Evolutionary conservation across 23 red algal genomes (phyloP), one percentile per base, ranked within the genome.

Genomic region (Gracilaria vermiculophylla): DNA sequence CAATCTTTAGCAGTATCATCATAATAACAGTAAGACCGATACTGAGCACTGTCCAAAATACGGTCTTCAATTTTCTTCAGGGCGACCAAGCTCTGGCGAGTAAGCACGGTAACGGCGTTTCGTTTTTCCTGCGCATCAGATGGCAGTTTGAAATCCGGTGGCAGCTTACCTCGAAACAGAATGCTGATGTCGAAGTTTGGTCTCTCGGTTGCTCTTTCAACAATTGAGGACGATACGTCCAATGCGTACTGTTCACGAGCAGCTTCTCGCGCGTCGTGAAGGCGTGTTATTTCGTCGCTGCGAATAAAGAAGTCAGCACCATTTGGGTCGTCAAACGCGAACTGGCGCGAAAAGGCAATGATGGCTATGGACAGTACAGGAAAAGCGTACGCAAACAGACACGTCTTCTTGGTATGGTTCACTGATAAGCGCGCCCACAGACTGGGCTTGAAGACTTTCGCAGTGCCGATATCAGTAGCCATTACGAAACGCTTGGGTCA

Each of bases 341-440:
- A 69, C 41, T 73, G 48, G 32, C 74, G 42, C 53, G 87, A 50
- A 45, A 62, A 28, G 32, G 71, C 44, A 33, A 91, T 53, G 20
- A 91, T 70, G 32, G 31, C 74, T 5, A 81, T 42, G 56, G 74
- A 31, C 27, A 81, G 41, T 1, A 91, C 17, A 7, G 87, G 87
- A 39, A 91, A 28, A 0, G 62, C 40, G 17, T 50, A 66, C n/a
- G 76, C 64, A 20, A 91, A 7, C 6, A 64, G 23, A 53, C 87
- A 91, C 5, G 76, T 91, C 60, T 91, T 91, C 73, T 66, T 81
- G 29, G 87, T 62, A 24, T 91, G 87, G 52, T 80, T 62, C 9
- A 91, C 76, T 2, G 66, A 81, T 16, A 81, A 74, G 24, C 60
- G 55, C 44, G 87, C 54, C 57, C 57, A 73, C 20, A 55, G 43